These are phyloP conservation scores for Cladorrhinum samala DNA, from an alignment of 495 filamentous ascomycete genomes.

Conservation along the genomic window DNA sequence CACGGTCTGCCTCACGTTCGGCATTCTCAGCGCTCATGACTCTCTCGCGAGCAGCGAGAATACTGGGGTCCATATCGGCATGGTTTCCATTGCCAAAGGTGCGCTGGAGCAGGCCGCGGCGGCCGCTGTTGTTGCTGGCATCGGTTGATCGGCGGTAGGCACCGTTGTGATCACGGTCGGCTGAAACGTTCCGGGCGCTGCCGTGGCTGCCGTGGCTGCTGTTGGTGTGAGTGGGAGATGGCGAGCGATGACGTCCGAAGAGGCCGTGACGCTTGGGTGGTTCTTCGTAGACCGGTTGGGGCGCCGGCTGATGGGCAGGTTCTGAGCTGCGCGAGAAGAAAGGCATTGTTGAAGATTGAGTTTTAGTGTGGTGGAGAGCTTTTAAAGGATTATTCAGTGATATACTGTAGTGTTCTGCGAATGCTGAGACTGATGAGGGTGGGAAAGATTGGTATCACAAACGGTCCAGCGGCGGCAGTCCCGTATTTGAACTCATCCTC, in stretches of 20 bases:
- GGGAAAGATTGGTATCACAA: background rate
- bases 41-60: slow-evolving; percentile 50
- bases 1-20: slow-evolving; percentile 57
- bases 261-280: slow-evolving; percentile 34
- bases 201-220: slow-evolving; percentile 23
- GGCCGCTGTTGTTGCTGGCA: slow-evolving; percentile 17
- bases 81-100: slow-evolving; percentile 40
- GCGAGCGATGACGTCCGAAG: slow-evolving; percentile 41
- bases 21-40: slow-evolving; percentile 53
- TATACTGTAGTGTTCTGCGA: background rate
- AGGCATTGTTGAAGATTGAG: slow-evolving; percentile 38
- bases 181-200: slow-evolving; percentile 12
- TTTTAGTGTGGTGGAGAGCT: slow-evolving; percentile 1
- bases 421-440: background rate
- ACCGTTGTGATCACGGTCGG: slow-evolving; percentile 9
- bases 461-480: background rate
- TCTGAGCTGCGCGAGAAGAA: slow-evolving; percentile 42
- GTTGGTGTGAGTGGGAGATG: slow-evolving; percentile 31
- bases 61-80: slow-evolving; percentile 50
- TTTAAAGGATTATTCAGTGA: too few species aligned
- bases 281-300: slow-evolving; percentile 18
- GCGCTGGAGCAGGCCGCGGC: slow-evolving; percentile 33
- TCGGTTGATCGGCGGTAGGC: slow-evolving; percentile 18
- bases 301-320: slow-evolving; percentile 31
- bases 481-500: slow-evolving; percentile 19